These are phyloP conservation scores for Boletus vermiculosoides DNA, from an alignment of 768 basidiomycete genomes.

Conservation along the genomic window DNA sequence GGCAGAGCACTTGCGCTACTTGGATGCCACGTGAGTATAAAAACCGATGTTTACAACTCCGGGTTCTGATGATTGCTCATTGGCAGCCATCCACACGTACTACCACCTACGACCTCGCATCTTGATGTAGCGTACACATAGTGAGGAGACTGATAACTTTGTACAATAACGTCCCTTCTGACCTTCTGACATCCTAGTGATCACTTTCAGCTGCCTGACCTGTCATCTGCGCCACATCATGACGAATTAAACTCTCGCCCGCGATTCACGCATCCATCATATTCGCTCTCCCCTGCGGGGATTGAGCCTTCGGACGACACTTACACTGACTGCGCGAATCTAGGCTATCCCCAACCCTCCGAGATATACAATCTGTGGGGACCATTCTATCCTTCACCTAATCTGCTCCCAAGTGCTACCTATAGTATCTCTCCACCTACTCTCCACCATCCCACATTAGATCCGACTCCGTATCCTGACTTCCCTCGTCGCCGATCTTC, in stretches of 20 bases:
- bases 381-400: background rate
- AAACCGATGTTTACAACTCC: background rate
- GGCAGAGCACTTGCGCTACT: background rate
- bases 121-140: background rate
- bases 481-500: background rate
- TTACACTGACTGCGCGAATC: background rate
- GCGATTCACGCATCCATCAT: background rate
- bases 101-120: background rate
- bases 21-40: slow-evolving; percentile 10
- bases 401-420: background rate
- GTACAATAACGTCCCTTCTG: background rate
- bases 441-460: background rate
- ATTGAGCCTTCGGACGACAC: background rate
- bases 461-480: background rate
- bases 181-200: slow-evolving; percentile 6
- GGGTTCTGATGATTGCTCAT: slow-evolving; percentile 3
- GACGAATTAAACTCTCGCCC: background rate
- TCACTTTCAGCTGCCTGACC: background rate
- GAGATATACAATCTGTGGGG: slow-evolving; percentile 10
- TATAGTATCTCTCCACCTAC: background rate
- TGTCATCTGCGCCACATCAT: background rate
- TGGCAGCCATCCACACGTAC: slow-evolving; percentile 4
- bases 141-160: slow-evolving; percentile 10
- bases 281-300: background rate
- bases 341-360: background rate